These are phyloP conservation scores for Hemisphaericaspora nanyangensis DNA, from an alignment of 805 yeast species.

Conservation along the genomic window DNA sequence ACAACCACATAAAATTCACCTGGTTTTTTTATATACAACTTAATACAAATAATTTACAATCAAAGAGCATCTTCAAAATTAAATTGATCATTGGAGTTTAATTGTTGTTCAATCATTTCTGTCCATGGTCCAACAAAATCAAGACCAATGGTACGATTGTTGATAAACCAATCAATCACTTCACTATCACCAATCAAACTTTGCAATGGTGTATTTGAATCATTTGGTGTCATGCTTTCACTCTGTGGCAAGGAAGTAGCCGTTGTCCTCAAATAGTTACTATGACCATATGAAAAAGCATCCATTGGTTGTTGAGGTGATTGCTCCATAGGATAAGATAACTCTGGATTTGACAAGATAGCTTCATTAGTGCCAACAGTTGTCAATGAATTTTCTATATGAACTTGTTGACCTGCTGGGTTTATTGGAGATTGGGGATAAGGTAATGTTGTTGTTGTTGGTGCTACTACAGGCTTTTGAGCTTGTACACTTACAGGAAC, in stretches of 20 bases:
- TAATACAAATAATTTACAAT: background rate
- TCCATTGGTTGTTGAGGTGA: constrained; percentile 2
- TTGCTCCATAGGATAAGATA: background rate
- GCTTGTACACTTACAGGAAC: background rate
- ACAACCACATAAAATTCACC: background rate
- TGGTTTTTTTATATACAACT: background rate
- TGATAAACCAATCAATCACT: constrained; percentile 43
- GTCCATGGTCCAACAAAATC: constrained; percentile 72
- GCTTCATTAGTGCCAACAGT: background rate
- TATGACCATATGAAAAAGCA: background rate
- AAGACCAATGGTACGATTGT: constrained; percentile 35
- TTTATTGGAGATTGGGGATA: background rate
- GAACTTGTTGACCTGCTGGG: background rate
- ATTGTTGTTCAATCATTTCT: constrained; percentile 70
- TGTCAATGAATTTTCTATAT: background rate
- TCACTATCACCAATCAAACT: constrained; percentile 34
- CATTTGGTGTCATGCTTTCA: constrained; percentile 8
- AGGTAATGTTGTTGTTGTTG: background rate
- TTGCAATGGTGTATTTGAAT: constrained; percentile 15
- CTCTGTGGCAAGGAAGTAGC: constrained; percentile 4
- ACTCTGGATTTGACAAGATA: background rate
- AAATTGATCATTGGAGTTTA: constrained; percentile 32
- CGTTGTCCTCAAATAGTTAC: background rate
- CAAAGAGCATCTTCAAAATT: constrained; percentile 21
- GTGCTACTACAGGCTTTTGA: background rate